Evolutionary conservation across 768 basidiomycete genomes (phyloP), one percentile per base, ranked within the genome.

Genomic region (Psilocybe sp.): DNA sequence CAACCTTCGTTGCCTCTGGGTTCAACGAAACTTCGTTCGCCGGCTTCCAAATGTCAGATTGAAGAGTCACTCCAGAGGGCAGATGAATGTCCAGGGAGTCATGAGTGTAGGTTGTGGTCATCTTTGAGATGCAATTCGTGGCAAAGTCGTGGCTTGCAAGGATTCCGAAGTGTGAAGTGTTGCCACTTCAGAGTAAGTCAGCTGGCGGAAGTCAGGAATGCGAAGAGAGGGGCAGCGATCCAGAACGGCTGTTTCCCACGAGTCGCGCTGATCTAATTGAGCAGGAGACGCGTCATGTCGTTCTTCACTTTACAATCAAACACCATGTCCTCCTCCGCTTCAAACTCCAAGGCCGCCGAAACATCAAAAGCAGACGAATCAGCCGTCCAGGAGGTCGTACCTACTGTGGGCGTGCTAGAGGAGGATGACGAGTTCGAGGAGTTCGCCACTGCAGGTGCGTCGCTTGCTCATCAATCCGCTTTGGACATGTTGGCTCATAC

Each of bases 371-470:
- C 61, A 20, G 62, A 68, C 19, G 74, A 76, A 41, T 68, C 73
- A 50, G 66, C 73, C 47, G 73, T 76, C 33, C 75, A 79, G 50
- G 70, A 70, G 36, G 50, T 53, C 1, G 77, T 79, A 41, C 81
- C 82, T 4, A 83, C 88, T 61, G 79, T 96, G 0, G 91, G 93
- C 37, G 85, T 93, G n/a, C 73, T 98, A 6, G 94, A 98, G 62
- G 94, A 98, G 65, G 94, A 98, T 65, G 94, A 98, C 65, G 94
- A 98, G 72, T 98, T 98, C 60, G 94, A 96, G 63, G 93, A 95
- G 61, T 96, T 96, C 66, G 72, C 81, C 13, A 87, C 82, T 41
- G 87, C 89, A 74, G 93, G 94, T 90, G 50, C 47, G 74, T 65
- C 19, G 18, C 55, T 42, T 12, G 7, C 44, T 37, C 44, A 13